Evolutionary conservation across 208 protist species (phyloP).

Genomic region (Crithidia mellificae): DNA sequence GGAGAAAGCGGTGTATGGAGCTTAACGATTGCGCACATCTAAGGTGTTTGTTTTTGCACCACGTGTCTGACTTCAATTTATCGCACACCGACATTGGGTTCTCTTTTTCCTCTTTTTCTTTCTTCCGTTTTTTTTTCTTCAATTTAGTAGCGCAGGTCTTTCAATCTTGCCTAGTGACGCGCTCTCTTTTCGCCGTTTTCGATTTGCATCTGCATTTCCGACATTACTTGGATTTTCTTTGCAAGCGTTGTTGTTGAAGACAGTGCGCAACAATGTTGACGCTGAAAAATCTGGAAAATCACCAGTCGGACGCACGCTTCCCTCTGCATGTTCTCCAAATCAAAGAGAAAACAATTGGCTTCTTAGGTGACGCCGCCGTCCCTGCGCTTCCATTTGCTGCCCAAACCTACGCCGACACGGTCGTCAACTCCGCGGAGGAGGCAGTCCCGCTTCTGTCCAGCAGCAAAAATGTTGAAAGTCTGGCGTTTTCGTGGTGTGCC

Average conservation of each 20-base stretch:
- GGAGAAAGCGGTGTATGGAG: too few species aligned
- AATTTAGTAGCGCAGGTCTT: too few species aligned
- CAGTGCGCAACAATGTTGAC: neutral
- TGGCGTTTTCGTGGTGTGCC: slow-evolving; percentile 11
- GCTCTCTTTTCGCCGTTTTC: neutral
- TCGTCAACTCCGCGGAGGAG: slow-evolving; percentile 7
- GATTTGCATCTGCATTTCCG: neutral
- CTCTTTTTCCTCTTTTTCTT: too few species aligned
- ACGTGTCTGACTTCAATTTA: too few species aligned
- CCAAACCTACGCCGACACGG: neutral
- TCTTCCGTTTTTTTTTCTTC: too few species aligned
- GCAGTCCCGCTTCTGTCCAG: neutral
- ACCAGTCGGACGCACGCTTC: neutral
- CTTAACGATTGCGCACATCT: too few species aligned
- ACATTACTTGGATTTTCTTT: too few species aligned
- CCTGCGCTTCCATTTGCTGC: slow-evolving; percentile 12
- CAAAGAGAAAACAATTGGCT: slow-evolving; percentile 3
- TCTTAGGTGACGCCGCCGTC: slow-evolving; percentile 18
- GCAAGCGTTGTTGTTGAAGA: too few species aligned
- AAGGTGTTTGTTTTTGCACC: too few species aligned
- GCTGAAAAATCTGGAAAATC: neutral
- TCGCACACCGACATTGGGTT: too few species aligned
- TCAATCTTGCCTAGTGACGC: too few species aligned
- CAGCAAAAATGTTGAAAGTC: neutral
- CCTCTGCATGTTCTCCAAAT: slow-evolving; percentile 15